Evolutionary conservation across 495 filamentous ascomycete species (phyloP).

Genomic region (Cladorrhinum samala): DNA sequence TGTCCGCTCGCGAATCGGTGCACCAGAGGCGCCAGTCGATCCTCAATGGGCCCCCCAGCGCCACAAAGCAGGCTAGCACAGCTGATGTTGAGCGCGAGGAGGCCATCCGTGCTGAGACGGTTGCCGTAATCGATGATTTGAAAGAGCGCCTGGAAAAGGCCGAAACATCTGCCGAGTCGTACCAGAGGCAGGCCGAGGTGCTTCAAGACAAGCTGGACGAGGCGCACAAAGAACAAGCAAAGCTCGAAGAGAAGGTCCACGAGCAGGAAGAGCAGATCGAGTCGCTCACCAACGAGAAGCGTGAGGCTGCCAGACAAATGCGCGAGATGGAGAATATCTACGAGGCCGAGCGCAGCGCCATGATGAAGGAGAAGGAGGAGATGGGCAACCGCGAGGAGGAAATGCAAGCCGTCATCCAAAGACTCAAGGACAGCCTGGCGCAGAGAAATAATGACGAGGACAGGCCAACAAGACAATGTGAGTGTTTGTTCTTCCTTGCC

Average conservation of each 20-base stretch:
- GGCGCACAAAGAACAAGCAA: constrained; percentile 70
- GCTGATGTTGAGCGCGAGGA: constrained; percentile 51
- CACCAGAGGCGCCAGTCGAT: constrained; percentile 57
- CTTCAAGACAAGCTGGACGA: constrained; percentile 85
- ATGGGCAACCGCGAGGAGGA: constrained; percentile 78
- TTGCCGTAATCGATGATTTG: constrained; percentile 77
- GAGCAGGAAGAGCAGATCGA: constrained; percentile 78
- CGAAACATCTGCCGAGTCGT: constrained; percentile 71
- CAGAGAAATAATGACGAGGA: constrained; percentile 65
- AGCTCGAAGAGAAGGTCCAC: constrained; percentile 77
- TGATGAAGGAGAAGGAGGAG: constrained; percentile 87
- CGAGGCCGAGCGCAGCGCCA: constrained; percentile 78
- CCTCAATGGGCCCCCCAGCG: constrained; percentile 46
- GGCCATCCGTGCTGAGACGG: constrained; percentile 56
- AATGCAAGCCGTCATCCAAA: constrained; percentile 78
- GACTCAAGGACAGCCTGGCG: constrained; percentile 78
- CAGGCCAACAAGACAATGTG: constrained; percentile 64
- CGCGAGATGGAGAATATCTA: constrained; percentile 85
- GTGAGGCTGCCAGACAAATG: constrained; percentile 69
- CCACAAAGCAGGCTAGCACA: constrained; percentile 39
- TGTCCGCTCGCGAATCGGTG: constrained; percentile 61
- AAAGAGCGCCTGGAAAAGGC: constrained; percentile 74
- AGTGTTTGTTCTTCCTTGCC: constrained; percentile 23
- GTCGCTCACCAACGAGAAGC: constrained; percentile 68
- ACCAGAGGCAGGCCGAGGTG: constrained; percentile 75